Evolutionary conservation across 1,139 yeast species (phyloP).

Genomic region (Yamadazyma diospyri): DNA sequence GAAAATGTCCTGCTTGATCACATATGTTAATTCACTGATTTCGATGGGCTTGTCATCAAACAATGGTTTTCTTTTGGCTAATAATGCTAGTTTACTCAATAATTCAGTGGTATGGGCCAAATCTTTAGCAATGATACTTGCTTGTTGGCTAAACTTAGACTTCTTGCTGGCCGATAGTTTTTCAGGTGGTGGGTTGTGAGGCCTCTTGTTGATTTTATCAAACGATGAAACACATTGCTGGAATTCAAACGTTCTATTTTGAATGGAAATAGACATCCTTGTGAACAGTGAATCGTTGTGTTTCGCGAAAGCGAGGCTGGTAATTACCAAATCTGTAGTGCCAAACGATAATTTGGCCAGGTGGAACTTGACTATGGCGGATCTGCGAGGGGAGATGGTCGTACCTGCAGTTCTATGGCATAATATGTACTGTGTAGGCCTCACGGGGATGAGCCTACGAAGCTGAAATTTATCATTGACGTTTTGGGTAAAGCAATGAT

Average conservation of each 20-base stretch:
- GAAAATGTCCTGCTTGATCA: slow-evolving; percentile 90
- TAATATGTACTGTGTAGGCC: too few species aligned
- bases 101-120: slow-evolving; percentile 85
- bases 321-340: too few species aligned
- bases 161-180: slow-evolving; percentile 24
- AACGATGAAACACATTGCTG: slow-evolving; percentile 77
- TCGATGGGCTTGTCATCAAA: slow-evolving; percentile 94
- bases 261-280: slow-evolving; percentile 30
- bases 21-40: slow-evolving; percentile 86
- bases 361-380: neutral
- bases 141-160: slow-evolving; percentile 75
- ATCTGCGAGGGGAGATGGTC: neutral
- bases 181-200: slow-evolving; percentile 9
- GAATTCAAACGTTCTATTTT: slow-evolving; percentile 82
- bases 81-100: slow-evolving; percentile 71
- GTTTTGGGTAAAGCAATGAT: too few species aligned
- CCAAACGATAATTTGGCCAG: neutral
- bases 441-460: too few species aligned
- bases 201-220: slow-evolving; percentile 52
- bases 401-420: too few species aligned
- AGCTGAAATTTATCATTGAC: too few species aligned
- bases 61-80: slow-evolving; percentile 89
- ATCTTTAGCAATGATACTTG: slow-evolving; percentile 83
- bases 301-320: neutral
- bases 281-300: neutral